Evolutionary conservation across 345 rosid species (phyloP), one percentile per base, ranked within the genome.

Genomic region (Eucalyptus urophylla): DNA sequence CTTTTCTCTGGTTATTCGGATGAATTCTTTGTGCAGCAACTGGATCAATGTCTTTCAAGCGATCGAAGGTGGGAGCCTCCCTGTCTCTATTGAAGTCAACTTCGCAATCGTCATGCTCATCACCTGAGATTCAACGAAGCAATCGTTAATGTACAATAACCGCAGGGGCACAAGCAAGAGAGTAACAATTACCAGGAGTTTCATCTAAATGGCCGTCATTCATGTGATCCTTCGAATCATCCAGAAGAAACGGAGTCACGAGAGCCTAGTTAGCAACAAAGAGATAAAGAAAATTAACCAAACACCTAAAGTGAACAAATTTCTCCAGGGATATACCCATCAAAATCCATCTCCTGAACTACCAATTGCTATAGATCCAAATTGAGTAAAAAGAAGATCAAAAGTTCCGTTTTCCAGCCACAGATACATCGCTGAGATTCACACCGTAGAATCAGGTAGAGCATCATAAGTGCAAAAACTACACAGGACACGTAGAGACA

Each of bases 1-100:
- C 99, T 89, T 97, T 98, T 95, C 99, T 94, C 51, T 88, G 92
- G 90, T 98, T 96, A 92, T 98, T 97, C 21, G 99, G 99, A 90
- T 97, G 99, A 87, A 98, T 91, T 93, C 99, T 94, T 91, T 94
- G 94, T 49, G 99, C 99, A 76, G 99, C 97, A 90, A 93, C 95
- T 33, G 99, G 99, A 94, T 97, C 99, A 87, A 98, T 90, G 67
- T 93, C 94, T 90, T 94, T 94, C 86, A 98, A 97, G 92, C 89
- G 92, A 40, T 94, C 97, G 89, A 94, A 95, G 87, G 93, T 92
- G 91, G 87, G 62, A 37, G 76, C 90, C 67, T 89, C 88, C 91
- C 49, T 87, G 80, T 92, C 92, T 87, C 86, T 89, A 27, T 50
- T 93, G 56, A 80, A 88, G 49, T 92, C 91, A 90, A 89, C 90